These are phyloP conservation scores for Suillus plorans DNA, from an alignment of 768 basidiomycete genomes.

Conservation along the genomic window DNA sequence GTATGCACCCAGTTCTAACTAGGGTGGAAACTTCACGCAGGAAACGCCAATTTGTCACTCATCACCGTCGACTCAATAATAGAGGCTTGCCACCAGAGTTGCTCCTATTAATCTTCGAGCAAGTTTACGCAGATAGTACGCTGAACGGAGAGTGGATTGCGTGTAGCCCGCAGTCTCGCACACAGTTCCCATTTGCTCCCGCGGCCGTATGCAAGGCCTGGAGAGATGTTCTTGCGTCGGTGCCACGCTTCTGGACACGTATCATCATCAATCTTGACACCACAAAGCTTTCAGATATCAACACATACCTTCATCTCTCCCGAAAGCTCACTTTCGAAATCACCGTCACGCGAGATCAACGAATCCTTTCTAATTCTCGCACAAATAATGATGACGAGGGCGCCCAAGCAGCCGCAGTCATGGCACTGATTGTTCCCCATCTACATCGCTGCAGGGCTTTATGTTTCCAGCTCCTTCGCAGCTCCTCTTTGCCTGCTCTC, in stretches of 20 bases:
- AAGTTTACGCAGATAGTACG: not conserved
- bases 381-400: slow-evolving; percentile 2
- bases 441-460: slow-evolving; percentile 6
- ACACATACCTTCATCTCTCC: slow-evolving; percentile 10
- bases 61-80: not conserved
- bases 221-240: slow-evolving; percentile 5
- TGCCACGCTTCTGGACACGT: slow-evolving; percentile 13
- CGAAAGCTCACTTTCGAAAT: slow-evolving; percentile 7
- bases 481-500: slow-evolving; percentile 10
- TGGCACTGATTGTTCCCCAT: slow-evolving; percentile 1
- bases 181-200: slow-evolving; percentile 9
- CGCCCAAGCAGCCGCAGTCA: not conserved
- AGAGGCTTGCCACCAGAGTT: not conserved
- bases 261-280: slow-evolving; percentile 10
- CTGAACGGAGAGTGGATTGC: not conserved
- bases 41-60: not conserved
- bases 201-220: slow-evolving; percentile 8
- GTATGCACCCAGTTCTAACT: not conserved
- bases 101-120: not conserved
- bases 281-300: slow-evolving; percentile 1
- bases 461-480: slow-evolving; percentile 6
- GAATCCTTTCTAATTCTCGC: not conserved
- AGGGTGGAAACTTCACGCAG: not conserved
- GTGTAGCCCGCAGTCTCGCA: not conserved
- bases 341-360: slow-evolving; percentile 1